Percentiles rank a stretch among this genome's conserved stretches.
These are phyloP conservation scores for Chrysoporthe puriensis DNA, from an alignment of 2,329 filamentous ascomycete genomes.

Conservation along the genomic window DNA sequence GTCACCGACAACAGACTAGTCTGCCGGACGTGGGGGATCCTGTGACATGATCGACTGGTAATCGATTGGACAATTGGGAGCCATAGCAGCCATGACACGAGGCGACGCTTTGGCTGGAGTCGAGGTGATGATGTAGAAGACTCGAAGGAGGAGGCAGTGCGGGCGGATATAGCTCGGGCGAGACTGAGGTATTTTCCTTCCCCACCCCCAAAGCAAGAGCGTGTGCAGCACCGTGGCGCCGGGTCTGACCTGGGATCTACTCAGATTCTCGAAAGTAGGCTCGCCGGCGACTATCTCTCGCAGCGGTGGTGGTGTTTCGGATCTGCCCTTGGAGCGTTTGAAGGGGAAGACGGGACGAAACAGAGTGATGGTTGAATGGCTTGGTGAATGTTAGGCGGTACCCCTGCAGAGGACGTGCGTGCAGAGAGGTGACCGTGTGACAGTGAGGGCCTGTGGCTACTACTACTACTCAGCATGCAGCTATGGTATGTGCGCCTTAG, in stretches of 20 bases:
- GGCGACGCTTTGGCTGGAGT: not conserved
- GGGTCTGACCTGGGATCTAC: too few relatives aligned
- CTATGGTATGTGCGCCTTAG: too few relatives aligned
- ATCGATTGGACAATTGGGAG: constrained; percentile 1
- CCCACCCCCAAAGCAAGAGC: too few relatives aligned
- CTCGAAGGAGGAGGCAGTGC: not conserved
- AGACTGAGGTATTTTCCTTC: too few relatives aligned
- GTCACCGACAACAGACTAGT: not conserved
- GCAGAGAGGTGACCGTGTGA: too few relatives aligned
- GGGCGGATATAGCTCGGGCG: constrained; percentile 1
- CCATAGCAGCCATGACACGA: not conserved
- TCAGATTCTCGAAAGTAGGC: not conserved
- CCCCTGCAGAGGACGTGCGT: not conserved
- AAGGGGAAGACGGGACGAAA: constrained; percentile 9
- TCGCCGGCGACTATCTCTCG: not conserved
- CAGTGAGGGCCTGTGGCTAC: not conserved
- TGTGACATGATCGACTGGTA: not conserved
- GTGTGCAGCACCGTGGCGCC: too few relatives aligned
- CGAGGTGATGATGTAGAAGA: constrained; percentile 5
- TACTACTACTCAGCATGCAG: too few relatives aligned
- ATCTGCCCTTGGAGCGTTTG: constrained; percentile 22
- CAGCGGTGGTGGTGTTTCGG: constrained; percentile 23
- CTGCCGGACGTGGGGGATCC: not conserved
- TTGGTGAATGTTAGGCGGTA: not conserved
- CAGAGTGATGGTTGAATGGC: constrained; percentile 1